These are phyloP conservation scores for Friedmanniomyces endolithicus DNA, from an alignment of 495 filamentous ascomycete species.

Conservation along the genomic window DNA sequence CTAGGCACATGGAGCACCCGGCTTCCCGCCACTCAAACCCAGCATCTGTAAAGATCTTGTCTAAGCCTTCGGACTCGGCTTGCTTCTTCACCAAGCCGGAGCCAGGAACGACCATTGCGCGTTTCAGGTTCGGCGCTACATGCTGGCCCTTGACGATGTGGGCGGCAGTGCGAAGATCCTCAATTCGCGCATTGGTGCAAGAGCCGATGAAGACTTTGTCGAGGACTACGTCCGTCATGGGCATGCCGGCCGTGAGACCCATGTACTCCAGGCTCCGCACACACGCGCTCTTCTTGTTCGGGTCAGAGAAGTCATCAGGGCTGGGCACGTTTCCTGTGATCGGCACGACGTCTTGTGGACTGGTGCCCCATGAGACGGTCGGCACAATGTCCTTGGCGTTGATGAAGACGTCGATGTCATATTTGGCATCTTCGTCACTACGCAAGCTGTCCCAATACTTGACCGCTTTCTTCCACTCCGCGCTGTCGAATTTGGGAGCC, in stretches of 20 bases:
- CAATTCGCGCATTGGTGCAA: conserved; percentile 93
- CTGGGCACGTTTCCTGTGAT: conserved; percentile 84
- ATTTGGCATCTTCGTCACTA: conserved; percentile 74
- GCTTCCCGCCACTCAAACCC: conserved; percentile 98
- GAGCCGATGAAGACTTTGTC: conserved; percentile 98
- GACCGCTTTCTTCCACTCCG: conserved; percentile 82
- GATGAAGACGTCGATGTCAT: conserved; percentile 74
- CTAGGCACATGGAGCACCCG: conserved; percentile 95
- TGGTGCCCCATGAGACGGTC: conserved; percentile 94
- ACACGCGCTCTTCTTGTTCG: conserved; percentile 64
- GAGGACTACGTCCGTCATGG: conserved; percentile 76
- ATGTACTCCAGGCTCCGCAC: conserved; percentile 86
- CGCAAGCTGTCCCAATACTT: conserved; percentile 80
- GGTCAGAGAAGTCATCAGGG: conserved; percentile 70
- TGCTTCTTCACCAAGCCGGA: conserved; percentile 90
- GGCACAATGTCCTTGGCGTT: conserved; percentile 86
- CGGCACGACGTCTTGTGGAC: conserved; percentile 86
- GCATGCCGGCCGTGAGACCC: conserved; percentile 73
- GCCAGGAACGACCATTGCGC: conserved; percentile 91
- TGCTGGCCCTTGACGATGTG: conserved; percentile 74
- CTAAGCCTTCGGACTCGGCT: conserved; percentile 82
- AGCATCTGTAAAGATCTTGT: conserved; percentile 81
- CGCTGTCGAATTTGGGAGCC: conserved; percentile 67
- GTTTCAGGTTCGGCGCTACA: conserved; percentile 74
- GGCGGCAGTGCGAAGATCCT: conserved; percentile 84